A percentile compares a stretch with the other conserved stretches of the same genome.
Conservation (phyloP, 768 basidiomycete species). For the Boletus insuetus region DNA sequence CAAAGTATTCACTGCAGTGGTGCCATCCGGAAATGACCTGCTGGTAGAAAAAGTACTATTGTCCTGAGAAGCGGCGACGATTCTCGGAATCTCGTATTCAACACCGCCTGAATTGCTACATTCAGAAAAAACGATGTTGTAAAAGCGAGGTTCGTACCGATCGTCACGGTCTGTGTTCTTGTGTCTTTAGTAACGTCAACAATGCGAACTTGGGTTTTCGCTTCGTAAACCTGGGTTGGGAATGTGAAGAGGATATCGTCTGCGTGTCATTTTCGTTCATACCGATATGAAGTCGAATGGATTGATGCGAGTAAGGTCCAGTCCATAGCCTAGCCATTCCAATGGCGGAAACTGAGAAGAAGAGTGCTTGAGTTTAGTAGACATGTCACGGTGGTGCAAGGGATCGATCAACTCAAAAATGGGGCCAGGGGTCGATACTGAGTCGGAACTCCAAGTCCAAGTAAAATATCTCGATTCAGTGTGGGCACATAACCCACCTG, state of each 20-base stretch:
- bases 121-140: background rate
- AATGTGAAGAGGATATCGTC: background rate
- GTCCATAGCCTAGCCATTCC: constrained; percentile 3
- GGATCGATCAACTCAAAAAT: background rate
- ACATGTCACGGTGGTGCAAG: background rate
- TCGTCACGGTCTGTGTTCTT: background rate
- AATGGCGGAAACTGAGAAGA: constrained; percentile 1
- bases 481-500: no score
- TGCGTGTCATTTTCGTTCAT: background rate
- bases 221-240: background rate
- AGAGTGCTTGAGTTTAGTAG: background rate
- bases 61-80: background rate
- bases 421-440: no score
- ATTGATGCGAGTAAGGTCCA: constrained; percentile 1
- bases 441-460: no score
- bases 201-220: constrained; percentile 3
- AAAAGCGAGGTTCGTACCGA: background rate
- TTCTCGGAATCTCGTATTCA: constrained; percentile 3
- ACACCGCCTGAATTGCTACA: background rate
- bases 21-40: background rate
- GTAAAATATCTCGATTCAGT: no score
- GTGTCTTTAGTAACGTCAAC: constrained; percentile 4
- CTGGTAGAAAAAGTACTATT: background rate
- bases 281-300: constrained; percentile 3
- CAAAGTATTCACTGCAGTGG: background rate